Evolutionary conservation across 352 stramenopile species (phyloP).

Genomic region (Phytopythium montanum): DNA sequence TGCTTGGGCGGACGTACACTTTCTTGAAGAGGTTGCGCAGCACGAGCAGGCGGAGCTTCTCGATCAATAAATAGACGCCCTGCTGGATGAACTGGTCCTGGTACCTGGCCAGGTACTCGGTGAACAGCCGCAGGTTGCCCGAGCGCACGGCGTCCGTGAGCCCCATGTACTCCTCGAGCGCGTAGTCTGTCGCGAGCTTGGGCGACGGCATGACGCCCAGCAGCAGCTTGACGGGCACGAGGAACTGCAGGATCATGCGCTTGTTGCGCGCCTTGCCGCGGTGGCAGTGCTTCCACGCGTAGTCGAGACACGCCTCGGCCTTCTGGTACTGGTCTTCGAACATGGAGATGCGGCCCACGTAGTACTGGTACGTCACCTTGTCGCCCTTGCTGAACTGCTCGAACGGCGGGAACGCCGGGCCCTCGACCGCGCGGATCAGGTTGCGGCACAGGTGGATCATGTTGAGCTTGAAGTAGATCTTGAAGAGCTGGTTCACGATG

Average conservation of each 20-base stretch:
- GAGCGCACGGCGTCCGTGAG: constrained; percentile 89
- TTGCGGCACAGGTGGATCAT: constrained; percentile 96
- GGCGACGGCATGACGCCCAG: constrained; percentile 90
- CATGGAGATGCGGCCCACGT: constrained; percentile 94
- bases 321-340: constrained; percentile 97
- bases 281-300: constrained; percentile 92
- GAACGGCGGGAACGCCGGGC: constrained; percentile 73
- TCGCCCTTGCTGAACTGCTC: constrained; percentile 81
- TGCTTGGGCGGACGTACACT: constrained; percentile 82
- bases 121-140: constrained; percentile 92
- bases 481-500: constrained; percentile 96
- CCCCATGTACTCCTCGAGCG: constrained; percentile 80
- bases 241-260: constrained; percentile 93
- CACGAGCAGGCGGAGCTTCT: constrained; percentile 94
- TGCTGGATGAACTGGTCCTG: constrained; percentile 88
- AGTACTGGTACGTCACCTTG: constrained; percentile 96
- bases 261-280: constrained; percentile 87
- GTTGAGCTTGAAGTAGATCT: constrained; percentile 96
- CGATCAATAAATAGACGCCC: constrained; percentile 95
- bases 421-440: constrained; percentile 85
- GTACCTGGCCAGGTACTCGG: constrained; percentile 89
- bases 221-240: constrained; percentile 93
- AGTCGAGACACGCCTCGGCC: constrained; percentile 92
- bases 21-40: constrained; percentile 96
- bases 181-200: constrained; percentile 89